A percentile compares a stretch with the other conserved stretches of the same genome.
These are phyloP conservation scores for Begonia loranthoides DNA, from an alignment of 306 rosid genomes.

Conservation along the genomic window DNA sequence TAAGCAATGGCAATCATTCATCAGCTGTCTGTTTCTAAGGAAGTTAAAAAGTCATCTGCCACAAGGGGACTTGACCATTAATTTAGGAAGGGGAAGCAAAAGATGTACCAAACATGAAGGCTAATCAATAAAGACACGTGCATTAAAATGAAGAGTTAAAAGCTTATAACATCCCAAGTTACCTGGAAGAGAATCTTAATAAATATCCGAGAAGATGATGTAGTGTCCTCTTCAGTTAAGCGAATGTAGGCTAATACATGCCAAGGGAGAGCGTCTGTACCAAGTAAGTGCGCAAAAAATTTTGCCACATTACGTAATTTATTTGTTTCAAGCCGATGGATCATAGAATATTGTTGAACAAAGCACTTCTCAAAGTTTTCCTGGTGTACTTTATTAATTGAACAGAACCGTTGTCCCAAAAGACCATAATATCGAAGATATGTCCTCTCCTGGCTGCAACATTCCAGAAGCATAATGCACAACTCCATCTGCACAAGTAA, in stretches of 20 bases:
- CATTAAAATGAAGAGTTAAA: no score
- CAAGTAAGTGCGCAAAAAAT: constrained; percentile 83
- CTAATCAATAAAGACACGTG: no score
- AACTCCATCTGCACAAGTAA: constrained; percentile 52
- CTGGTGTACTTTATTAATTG: constrained; percentile 75
- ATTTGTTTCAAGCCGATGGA: constrained; percentile 74
- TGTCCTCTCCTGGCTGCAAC: constrained; percentile 91
- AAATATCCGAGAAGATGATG: constrained; percentile 78
- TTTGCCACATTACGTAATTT: constrained; percentile 72
- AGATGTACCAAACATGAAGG: no score
- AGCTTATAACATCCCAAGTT: background rate
- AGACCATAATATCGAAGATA: constrained; percentile 84
- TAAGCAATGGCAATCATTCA: no score
- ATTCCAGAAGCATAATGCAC: constrained; percentile 72
- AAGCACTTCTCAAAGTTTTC: constrained; percentile 90
- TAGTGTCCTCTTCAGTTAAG: constrained; percentile 80
- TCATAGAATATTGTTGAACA: constrained; percentile 88
- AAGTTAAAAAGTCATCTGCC: no score
- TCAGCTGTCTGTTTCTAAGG: no score
- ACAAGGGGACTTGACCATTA: no score
- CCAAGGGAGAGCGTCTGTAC: constrained; percentile 89
- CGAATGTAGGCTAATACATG: constrained; percentile 68
- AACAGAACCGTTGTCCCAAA: constrained; percentile 77
- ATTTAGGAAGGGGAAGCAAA: no score
- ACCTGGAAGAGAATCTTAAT: constrained; percentile 92